Evolutionary conservation across 2,329 filamentous ascomycete species (phyloP).

Genomic region (Phialemoniopsis sp.): DNA sequence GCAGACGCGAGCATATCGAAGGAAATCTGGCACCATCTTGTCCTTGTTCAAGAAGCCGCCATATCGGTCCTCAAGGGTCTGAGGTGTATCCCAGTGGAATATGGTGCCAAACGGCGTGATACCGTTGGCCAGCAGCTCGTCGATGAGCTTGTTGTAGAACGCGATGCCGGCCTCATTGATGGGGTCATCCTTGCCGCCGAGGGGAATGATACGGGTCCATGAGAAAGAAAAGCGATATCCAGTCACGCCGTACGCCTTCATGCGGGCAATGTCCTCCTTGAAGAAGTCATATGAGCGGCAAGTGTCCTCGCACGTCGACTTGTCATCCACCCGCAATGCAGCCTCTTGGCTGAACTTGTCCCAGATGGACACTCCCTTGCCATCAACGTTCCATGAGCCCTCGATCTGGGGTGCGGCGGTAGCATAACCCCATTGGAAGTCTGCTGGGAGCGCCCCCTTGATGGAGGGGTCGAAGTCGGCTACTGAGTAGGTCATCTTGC

Average conservation of each 20-base stretch:
- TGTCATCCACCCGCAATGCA: slow-evolving; percentile 28
- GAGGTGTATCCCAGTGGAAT: slow-evolving; percentile 63
- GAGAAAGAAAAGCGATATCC: slow-evolving; percentile 62
- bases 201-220: slow-evolving; percentile 61
- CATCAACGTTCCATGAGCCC: slow-evolving; percentile 34
- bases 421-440: slow-evolving; percentile 34
- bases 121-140: slow-evolving; percentile 51
- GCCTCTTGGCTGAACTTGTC: slow-evolving; percentile 32
- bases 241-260: slow-evolving; percentile 54
- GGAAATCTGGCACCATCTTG: slow-evolving; percentile 56
- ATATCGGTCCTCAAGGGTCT: slow-evolving; percentile 54
- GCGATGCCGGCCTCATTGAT: slow-evolving; percentile 56
- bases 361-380: slow-evolving; percentile 35
- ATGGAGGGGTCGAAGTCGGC: slow-evolving; percentile 14
- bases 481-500: neutral
- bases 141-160: slow-evolving; percentile 56
- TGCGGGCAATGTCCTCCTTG: slow-evolving; percentile 51
- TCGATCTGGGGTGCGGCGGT: slow-evolving; percentile 35
- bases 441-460: slow-evolving; percentile 21
- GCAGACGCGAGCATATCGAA: slow-evolving; percentile 52
- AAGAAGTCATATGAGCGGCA: slow-evolving; percentile 33
- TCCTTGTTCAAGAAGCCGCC: slow-evolving; percentile 58
- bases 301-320: slow-evolving; percentile 31
- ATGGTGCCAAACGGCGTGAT: slow-evolving; percentile 60
- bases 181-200: slow-evolving; percentile 58